These are phyloP conservation scores for Dactylellina parvicollis DNA, from an alignment of 2,329 filamentous ascomycete genomes.

Conservation along the genomic window DNA sequence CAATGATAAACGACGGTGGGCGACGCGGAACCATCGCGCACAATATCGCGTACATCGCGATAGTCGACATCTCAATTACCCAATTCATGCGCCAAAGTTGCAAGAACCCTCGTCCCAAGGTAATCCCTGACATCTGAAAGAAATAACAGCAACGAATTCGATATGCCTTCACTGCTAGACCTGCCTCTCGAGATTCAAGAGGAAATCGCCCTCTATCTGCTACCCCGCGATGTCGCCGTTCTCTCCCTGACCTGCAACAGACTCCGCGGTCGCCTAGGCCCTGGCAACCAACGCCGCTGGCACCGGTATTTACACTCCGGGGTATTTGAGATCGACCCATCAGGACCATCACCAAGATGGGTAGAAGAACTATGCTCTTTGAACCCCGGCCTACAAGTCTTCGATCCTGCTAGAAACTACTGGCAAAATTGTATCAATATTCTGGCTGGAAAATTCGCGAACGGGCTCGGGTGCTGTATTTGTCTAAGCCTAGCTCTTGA, in stretches of 20 bases:
- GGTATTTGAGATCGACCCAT: background rate
- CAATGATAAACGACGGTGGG: too few species aligned
- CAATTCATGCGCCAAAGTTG: too few species aligned
- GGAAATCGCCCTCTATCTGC: background rate
- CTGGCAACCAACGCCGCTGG: slow-evolving; percentile 3
- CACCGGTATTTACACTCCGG: background rate
- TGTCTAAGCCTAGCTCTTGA: background rate
- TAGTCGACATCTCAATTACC: too few species aligned
- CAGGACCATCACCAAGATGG: background rate
- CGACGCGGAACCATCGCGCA: too few species aligned
- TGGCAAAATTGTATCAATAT: background rate
- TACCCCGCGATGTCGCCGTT: background rate
- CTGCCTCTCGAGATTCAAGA: slow-evolving; percentile 1
- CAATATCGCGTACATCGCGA: too few species aligned
- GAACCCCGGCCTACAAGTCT: background rate
- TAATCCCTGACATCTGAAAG: too few species aligned
- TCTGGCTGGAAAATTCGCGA: background rate
- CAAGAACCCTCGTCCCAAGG: too few species aligned
- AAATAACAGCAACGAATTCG: background rate
- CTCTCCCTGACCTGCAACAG: background rate
- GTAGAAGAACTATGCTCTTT: background rate
- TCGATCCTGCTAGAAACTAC: background rate
- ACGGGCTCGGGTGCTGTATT: background rate
- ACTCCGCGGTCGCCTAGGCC: background rate
- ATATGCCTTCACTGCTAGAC: background rate